Conservation (phyloP, 768 basidiomycete species). For the Russula dissimulans region DNA sequence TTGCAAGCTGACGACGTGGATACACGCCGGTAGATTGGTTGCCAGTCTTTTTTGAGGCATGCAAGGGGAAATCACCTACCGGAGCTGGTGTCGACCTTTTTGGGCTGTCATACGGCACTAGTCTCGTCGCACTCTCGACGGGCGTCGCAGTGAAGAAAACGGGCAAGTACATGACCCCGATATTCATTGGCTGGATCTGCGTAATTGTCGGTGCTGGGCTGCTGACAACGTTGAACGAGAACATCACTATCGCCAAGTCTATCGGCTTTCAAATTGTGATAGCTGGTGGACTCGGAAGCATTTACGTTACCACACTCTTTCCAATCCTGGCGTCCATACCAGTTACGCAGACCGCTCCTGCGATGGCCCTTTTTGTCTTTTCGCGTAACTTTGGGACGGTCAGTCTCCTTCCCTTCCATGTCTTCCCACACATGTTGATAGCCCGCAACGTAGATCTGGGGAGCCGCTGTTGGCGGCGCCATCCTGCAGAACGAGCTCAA, state of each 20-base stretch:
- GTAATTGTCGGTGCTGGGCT: constrained; percentile 30
- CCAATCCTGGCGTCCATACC: constrained; percentile 31
- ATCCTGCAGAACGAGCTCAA: constrained; percentile 32
- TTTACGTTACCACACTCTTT: constrained; percentile 27
- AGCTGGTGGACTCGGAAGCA: constrained; percentile 28
- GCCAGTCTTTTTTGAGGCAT: constrained; percentile 33
- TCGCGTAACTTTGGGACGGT: constrained; percentile 19
- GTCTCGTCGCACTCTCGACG: constrained; percentile 31
- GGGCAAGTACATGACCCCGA: constrained; percentile 32
- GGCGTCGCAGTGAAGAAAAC: constrained; percentile 30
- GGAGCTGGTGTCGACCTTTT: constrained; percentile 31
- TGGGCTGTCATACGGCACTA: constrained; percentile 30
- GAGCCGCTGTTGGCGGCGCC: constrained; percentile 30
- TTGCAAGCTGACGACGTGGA: background rate
- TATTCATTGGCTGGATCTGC: constrained; percentile 31
- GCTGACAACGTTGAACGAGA: constrained; percentile 24
- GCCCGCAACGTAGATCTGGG: constrained; percentile 25
- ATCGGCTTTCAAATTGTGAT: constrained; percentile 22
- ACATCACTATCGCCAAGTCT: constrained; percentile 15
- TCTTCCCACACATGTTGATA: background rate
- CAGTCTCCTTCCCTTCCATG: background rate
- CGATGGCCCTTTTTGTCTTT: constrained; percentile 28
- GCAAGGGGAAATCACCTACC: constrained; percentile 30
- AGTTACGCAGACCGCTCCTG: constrained; percentile 25
- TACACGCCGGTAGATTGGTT: constrained; percentile 29